Evolutionary conservation across 352 stramenopile genomes (phyloP).

Genomic region (Globisporangium megalacanthum): DNA sequence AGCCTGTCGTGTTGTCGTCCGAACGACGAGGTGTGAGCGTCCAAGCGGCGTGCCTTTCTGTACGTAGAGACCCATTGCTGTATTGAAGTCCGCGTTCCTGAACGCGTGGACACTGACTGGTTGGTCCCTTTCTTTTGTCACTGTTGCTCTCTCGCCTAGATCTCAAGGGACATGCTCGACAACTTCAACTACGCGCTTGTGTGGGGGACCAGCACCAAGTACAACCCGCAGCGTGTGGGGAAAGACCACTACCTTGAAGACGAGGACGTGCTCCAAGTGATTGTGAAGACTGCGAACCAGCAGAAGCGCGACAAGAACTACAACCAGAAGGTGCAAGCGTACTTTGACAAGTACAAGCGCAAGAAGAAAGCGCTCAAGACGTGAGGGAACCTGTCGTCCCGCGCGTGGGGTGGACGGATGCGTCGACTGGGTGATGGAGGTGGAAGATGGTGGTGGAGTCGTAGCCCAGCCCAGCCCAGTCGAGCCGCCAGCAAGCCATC

Average conservation of each 20-base stretch:
- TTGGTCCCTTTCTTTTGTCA: background rate
- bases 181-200: conserved; percentile 98
- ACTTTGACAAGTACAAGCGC: conserved; percentile 95
- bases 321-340: conserved; percentile 92
- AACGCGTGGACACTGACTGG: background rate
- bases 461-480: too few species aligned
- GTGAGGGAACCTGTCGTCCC: conserved; percentile 18
- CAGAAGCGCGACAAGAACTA: conserved; percentile 98
- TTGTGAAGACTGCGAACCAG: conserved; percentile 98
- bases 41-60: conserved; percentile 77
- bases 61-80: conserved; percentile 22
- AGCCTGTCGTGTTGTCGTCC: conserved; percentile 80
- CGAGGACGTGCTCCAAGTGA: conserved; percentile 98
- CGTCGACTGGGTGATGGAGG: too few species aligned
- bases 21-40: conserved; percentile 78
- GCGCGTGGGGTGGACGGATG: background rate
- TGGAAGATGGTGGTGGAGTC: too few species aligned
- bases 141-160: conserved; percentile 29
- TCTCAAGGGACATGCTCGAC: conserved; percentile 90
- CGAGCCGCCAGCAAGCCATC: too few species aligned
- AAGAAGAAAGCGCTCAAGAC: conserved; percentile 94
- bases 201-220: conserved; percentile 98
- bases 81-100: background rate
- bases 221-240: conserved; percentile 95
- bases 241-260: conserved; percentile 95